Conservation (phyloP, 768 basidiomycete genomes). For the Mycena belliarum region DNA sequence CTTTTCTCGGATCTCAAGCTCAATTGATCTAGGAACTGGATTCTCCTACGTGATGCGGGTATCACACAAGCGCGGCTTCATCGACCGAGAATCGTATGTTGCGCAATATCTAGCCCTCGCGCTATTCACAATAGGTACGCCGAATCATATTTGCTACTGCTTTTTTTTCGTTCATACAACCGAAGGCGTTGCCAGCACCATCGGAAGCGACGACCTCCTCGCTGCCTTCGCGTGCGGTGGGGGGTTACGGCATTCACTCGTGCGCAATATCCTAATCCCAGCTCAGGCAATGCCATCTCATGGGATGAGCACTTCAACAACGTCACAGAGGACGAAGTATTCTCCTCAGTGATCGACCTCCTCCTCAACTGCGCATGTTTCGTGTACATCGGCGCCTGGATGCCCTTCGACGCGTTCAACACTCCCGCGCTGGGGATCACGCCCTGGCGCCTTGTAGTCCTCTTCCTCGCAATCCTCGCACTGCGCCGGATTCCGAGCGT, state of each 20-base stretch:
- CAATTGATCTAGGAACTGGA: too few species aligned
- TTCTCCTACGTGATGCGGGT: constrained; percentile 47
- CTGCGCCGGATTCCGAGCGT: constrained; percentile 83
- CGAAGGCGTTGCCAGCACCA: constrained; percentile 57
- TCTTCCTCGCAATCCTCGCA: constrained; percentile 68
- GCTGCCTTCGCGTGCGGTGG: constrained; percentile 84
- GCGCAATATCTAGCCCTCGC: constrained; percentile 80
- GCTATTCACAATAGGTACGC: constrained; percentile 67
- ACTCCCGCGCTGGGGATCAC: constrained; percentile 57
- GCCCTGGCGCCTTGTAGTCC: constrained; percentile 69
- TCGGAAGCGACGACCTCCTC: constrained; percentile 87
- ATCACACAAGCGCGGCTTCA: constrained; percentile 59
- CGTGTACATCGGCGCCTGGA: constrained; percentile 87
- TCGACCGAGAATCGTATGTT: constrained; percentile 84
- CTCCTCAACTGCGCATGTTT: constrained; percentile 81
- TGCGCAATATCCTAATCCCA: too few species aligned
- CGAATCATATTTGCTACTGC: not conserved
- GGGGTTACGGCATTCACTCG: not conserved
- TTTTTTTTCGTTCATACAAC: not conserved
- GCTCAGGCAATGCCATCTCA: constrained; percentile 79
- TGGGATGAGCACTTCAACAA: constrained; percentile 87
- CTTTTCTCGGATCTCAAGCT: too few species aligned
- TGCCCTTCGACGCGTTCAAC: constrained; percentile 65
- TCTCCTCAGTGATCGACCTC: constrained; percentile 90
- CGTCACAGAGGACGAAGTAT: constrained; percentile 71